Evolutionary conservation across 164 flowering plant species (phyloP).

Genomic region (Tetrastigma voinierianum): DNA sequence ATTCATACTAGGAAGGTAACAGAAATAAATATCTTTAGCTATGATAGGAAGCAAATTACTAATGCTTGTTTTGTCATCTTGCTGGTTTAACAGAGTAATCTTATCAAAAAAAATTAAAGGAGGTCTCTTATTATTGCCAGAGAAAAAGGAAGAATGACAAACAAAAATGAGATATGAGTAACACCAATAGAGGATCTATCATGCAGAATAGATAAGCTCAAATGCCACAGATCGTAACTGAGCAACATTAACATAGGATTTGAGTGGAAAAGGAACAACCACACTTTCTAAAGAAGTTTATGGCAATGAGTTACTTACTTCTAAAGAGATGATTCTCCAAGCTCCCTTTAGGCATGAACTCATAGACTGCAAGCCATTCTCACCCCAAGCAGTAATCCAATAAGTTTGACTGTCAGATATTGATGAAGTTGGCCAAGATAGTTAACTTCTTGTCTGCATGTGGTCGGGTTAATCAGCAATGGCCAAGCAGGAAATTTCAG

Average conservation of each 20-base stretch:
- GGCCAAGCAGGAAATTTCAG: background rate
- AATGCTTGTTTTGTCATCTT: too few relatives aligned
- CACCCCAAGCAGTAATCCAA: slow-evolving; percentile 90
- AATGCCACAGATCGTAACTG: background rate
- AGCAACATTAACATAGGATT: background rate
- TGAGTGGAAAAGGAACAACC: background rate
- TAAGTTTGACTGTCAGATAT: slow-evolving; percentile 81
- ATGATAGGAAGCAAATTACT: too few relatives aligned
- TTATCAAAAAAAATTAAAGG: too few relatives aligned
- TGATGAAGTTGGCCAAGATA: slow-evolving; percentile 88
- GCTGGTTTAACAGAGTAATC: too few relatives aligned
- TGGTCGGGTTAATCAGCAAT: slow-evolving; percentile 1
- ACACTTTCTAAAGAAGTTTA: background rate
- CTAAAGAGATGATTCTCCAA: slow-evolving; percentile 91
- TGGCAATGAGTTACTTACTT: slow-evolving; percentile 47
- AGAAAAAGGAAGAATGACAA: background rate
- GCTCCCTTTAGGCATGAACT: slow-evolving; percentile 95
- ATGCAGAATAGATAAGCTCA: background rate
- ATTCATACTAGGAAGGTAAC: too few relatives aligned
- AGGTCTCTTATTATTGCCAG: background rate
- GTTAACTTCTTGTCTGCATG: slow-evolving; percentile 79
- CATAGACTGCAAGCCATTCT: slow-evolving; percentile 84
- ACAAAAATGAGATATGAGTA: background rate
- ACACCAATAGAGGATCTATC: background rate
- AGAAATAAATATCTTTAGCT: too few relatives aligned